Evolutionary conservation across 2,329 filamentous ascomycete genomes (phyloP).

Genomic region (Diplodia mutila): DNA sequence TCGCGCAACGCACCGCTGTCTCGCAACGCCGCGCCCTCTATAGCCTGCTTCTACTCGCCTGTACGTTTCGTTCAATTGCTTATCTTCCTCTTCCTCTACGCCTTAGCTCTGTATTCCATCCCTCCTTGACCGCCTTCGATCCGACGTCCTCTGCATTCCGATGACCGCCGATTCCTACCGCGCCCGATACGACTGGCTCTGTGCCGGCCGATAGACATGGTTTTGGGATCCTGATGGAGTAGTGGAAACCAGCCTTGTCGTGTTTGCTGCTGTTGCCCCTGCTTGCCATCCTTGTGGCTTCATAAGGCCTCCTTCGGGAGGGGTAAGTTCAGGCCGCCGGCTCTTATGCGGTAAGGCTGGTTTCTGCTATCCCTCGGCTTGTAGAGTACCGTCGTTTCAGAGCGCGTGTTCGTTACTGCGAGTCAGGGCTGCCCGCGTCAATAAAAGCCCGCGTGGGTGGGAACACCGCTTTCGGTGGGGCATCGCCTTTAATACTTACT

Average conservation of each 20-base stretch:
- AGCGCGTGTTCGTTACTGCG: background rate
- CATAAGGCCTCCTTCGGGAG: conserved; percentile 3
- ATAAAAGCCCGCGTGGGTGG: conserved; percentile 2
- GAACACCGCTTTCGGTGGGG: background rate
- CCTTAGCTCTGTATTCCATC: too few species aligned
- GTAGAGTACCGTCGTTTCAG: background rate
- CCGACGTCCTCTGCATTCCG: background rate
- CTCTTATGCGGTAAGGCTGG: background rate
- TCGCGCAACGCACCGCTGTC: background rate
- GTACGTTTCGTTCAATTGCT: background rate
- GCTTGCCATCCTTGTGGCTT: background rate
- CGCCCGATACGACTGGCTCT: background rate
- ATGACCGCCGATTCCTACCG: background rate
- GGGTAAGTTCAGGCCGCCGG: background rate
- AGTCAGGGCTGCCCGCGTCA: conserved; percentile 1
- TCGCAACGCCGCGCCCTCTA: background rate
- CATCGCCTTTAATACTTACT: background rate
- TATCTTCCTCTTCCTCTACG: too few species aligned
- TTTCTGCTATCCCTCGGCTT: background rate
- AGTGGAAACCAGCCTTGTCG: background rate
- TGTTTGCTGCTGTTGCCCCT: background rate
- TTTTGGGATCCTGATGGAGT: background rate
- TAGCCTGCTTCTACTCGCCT: background rate
- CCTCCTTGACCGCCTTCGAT: background rate
- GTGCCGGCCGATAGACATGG: background rate